Evolutionary conservation across 139 green algal species (phyloP).

Genomic region (Chlamydomonas sp.): DNA sequence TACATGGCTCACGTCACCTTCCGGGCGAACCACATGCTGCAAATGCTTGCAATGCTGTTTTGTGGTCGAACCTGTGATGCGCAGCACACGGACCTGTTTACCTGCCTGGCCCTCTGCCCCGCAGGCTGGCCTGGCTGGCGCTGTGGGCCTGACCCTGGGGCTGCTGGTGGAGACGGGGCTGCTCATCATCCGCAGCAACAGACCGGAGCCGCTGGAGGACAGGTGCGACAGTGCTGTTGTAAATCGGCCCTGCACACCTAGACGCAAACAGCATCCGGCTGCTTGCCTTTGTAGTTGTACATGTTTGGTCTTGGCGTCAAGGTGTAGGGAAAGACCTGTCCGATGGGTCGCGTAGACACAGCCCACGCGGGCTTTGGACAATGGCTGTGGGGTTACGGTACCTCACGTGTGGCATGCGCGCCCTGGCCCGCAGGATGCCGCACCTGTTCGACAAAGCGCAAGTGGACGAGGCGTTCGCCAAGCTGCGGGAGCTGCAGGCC

Average conservation of each 20-base stretch:
- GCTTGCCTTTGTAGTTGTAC: background rate
- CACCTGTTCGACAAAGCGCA: conserved; percentile 30
- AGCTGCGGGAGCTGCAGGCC: conserved; percentile 11
- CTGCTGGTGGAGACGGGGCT: conserved; percentile 77
- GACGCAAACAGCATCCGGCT: background rate
- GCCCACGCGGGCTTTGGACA: background rate
- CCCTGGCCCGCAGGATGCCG: conserved; percentile 16
- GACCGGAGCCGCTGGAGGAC: conserved; percentile 45
- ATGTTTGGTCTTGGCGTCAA: too few relatives aligned
- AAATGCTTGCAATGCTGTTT: too few relatives aligned
- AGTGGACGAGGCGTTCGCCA: conserved; percentile 8
- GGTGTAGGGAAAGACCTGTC: too few relatives aligned
- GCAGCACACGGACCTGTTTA: background rate
- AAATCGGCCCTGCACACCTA: background rate
- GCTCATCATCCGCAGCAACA: conserved; percentile 71
- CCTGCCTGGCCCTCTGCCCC: background rate
- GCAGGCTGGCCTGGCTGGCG: conserved; percentile 57
- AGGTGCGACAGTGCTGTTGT: background rate
- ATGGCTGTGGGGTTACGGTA: background rate
- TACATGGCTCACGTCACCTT: background rate
- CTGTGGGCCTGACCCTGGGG: conserved; percentile 56
- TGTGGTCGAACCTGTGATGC: background rate
- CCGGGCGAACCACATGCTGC: background rate
- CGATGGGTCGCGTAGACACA: too few relatives aligned
- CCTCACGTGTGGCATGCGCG: background rate